Evolutionary conservation across 2,329 filamentous ascomycete species (phyloP).

Genomic region (Ilyonectria sp.): DNA sequence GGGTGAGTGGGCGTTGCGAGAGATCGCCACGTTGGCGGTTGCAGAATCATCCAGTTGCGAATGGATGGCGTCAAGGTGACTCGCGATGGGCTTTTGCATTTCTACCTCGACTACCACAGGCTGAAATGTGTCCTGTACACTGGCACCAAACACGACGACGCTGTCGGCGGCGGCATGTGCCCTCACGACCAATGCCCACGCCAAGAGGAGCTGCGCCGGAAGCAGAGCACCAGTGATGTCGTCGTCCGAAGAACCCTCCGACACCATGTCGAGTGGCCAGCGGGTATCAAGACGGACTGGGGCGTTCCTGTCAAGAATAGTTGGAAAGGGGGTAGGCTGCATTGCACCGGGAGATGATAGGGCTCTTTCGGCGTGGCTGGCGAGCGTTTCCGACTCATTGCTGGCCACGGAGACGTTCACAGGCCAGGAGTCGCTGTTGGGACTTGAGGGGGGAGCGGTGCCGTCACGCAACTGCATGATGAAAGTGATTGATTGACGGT

Average conservation of each 20-base stretch:
- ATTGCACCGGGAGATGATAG: neutral
- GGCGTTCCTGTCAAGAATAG: neutral
- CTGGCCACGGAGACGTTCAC: neutral
- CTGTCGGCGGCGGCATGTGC: constrained; percentile 10
- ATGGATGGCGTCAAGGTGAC: neutral
- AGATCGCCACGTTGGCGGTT: neutral
- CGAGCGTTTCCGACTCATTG: neutral
- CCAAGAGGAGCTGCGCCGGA: constrained; percentile 12
- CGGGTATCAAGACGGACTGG: neutral
- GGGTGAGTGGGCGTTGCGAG: neutral
- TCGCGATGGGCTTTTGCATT: neutral
- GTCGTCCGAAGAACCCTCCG: neutral
- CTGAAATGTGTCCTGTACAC: constrained; percentile 1
- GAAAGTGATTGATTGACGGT: neutral
- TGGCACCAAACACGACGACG: constrained; percentile 12
- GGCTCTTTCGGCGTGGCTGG: neutral
- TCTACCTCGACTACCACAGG: constrained; percentile 1
- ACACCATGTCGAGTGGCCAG: neutral
- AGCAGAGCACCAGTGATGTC: neutral
- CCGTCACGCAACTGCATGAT: neutral
- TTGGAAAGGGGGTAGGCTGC: neutral
- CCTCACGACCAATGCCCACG: constrained; percentile 17
- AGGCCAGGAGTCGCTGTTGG: neutral
- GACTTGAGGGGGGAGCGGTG: neutral
- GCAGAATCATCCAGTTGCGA: neutral